A percentile compares a stretch with the other conserved stretches of the same genome.
Conservation (phyloP, 768 basidiomycete genomes). For the Gloeophyllum trabeum region DNA sequence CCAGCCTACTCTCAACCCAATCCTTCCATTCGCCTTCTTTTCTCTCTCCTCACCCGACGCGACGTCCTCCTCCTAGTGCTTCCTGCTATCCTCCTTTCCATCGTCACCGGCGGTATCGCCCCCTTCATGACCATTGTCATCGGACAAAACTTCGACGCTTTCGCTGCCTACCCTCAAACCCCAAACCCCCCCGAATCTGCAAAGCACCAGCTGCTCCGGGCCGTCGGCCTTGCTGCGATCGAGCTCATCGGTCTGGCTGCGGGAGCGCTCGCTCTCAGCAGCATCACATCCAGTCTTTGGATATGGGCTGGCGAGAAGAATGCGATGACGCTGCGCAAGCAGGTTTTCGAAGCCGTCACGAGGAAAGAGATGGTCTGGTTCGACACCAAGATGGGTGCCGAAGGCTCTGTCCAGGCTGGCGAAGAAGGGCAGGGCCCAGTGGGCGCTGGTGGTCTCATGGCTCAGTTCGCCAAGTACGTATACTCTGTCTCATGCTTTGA, state of each 20-base stretch:
- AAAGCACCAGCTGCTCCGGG: slow-evolving; percentile 41
- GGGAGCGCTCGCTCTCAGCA: slow-evolving; percentile 60
- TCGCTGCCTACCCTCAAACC: slow-evolving; percentile 44
- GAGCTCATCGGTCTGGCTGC: slow-evolving; percentile 57
- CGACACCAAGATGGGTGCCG: slow-evolving; percentile 63
- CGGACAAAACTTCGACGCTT: slow-evolving; percentile 66
- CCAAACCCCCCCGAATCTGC: slow-evolving; percentile 25
- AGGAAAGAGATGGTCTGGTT: slow-evolving; percentile 83
- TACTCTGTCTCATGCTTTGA: background rate
- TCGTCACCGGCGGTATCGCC: slow-evolving; percentile 58
- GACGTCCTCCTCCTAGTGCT: slow-evolving; percentile 46
- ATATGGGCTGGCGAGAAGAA: slow-evolving; percentile 81
- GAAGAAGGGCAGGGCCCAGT: slow-evolving; percentile 36
- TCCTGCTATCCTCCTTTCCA: slow-evolving; percentile 53
- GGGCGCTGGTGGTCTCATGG: slow-evolving; percentile 88
- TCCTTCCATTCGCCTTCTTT: slow-evolving; percentile 55
- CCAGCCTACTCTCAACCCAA: slow-evolving; percentile 19
- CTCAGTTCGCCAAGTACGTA: slow-evolving; percentile 73
- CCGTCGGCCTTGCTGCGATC: slow-evolving; percentile 49
- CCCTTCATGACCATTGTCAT: slow-evolving; percentile 83
- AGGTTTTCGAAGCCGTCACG: slow-evolving; percentile 59
- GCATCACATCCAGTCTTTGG: slow-evolving; percentile 73
- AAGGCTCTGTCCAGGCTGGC: slow-evolving; percentile 25
- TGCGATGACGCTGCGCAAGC: slow-evolving; percentile 50
- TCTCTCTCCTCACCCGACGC: slow-evolving; percentile 47